A percentile compares a stretch with the other conserved stretches of the same genome.
Evolutionary conservation across 768 basidiomycete species (phyloP).

Genomic region (Tylopilus balloui): DNA sequence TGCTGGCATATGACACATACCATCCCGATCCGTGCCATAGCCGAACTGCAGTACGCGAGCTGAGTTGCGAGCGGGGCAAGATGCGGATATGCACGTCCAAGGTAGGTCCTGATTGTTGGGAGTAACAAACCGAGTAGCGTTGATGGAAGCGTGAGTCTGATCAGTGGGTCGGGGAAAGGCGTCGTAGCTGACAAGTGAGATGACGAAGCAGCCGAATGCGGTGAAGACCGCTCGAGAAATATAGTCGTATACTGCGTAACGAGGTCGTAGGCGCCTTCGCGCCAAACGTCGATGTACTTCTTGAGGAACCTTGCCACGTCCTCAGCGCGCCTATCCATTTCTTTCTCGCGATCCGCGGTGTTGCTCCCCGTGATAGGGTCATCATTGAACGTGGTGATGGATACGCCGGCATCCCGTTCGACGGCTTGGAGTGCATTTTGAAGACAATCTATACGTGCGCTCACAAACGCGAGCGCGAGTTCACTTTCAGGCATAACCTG

Average conservation of each 20-base stretch:
- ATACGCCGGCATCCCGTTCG: conserved; percentile 40
- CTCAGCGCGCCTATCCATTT: conserved; percentile 58
- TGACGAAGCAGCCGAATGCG: conserved; percentile 21
- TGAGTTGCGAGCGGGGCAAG: conserved; percentile 88
- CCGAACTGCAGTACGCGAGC: conserved; percentile 87
- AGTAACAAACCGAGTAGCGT: conserved; percentile 51
- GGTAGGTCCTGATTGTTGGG: conserved; percentile 54
- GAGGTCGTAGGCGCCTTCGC: conserved; percentile 90
- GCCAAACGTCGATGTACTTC: conserved; percentile 85
- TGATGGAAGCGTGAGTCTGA: conserved; percentile 28
- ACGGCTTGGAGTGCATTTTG: conserved; percentile 51
- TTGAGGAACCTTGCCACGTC: conserved; percentile 77
- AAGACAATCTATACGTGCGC: conserved; percentile 64
- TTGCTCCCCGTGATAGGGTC: conserved; percentile 16
- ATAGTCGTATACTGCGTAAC: conserved; percentile 87
- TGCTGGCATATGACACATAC: conserved; percentile 30
- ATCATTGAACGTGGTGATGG: conserved; percentile 19
- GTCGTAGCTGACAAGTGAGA: conserved; percentile 17
- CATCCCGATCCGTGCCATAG: conserved; percentile 87
- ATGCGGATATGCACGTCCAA: conserved; percentile 57
- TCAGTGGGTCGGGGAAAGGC: conserved; percentile 26
- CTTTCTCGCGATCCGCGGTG: conserved; percentile 35
- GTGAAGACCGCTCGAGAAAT: conserved; percentile 66
- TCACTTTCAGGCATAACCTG: conserved; percentile 65
- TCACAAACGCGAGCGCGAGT: conserved; percentile 82